Evolutionary conservation across 78 protist species (phyloP).

Genomic region (Dictyostelium firmibasis): DNA sequence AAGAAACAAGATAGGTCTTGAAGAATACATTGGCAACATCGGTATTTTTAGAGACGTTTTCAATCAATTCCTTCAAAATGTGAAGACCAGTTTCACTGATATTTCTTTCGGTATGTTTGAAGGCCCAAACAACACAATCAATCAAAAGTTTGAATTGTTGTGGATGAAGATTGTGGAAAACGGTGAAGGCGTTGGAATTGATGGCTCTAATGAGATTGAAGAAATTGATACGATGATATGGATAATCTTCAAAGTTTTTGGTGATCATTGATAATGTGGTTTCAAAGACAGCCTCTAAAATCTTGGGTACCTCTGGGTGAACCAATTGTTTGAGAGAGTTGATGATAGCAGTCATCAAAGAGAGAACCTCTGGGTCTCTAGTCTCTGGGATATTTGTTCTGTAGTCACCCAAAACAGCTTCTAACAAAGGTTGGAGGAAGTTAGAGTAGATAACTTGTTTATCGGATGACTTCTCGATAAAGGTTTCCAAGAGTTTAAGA

Average conservation of each 20-base stretch:
- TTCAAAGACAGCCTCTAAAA: conserved; percentile 92
- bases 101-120: conserved; percentile 94
- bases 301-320: conserved; percentile 80
- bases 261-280: conserved; percentile 95
- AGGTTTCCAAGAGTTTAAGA: conserved; percentile 88
- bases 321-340: conserved; percentile 52
- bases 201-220: conserved; percentile 93
- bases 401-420: conserved; percentile 93
- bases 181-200: conserved; percentile 91
- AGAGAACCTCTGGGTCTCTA: conserved; percentile 89
- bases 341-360: conserved; percentile 78
- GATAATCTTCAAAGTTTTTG: conserved; percentile 91
- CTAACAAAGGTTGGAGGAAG: conserved; percentile 91
- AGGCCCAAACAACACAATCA: conserved; percentile 95
- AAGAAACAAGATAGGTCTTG: conserved; percentile 39
- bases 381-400: conserved; percentile 81
- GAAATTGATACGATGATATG: conserved; percentile 94
- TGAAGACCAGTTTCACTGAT: conserved; percentile 91
- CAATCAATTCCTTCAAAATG: conserved; percentile 78
- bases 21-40: conserved; percentile 75
- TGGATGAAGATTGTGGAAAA: conserved; percentile 76
- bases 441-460: conserved; percentile 19
- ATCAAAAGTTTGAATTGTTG: conserved; percentile 88
- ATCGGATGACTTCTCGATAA: conserved; percentile 79
- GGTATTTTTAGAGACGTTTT: conserved; percentile 39